Base-by-base conservation (phyloP, 2,329 filamentous ascomycete genomes). In the Alternaria sp. region DNA sequence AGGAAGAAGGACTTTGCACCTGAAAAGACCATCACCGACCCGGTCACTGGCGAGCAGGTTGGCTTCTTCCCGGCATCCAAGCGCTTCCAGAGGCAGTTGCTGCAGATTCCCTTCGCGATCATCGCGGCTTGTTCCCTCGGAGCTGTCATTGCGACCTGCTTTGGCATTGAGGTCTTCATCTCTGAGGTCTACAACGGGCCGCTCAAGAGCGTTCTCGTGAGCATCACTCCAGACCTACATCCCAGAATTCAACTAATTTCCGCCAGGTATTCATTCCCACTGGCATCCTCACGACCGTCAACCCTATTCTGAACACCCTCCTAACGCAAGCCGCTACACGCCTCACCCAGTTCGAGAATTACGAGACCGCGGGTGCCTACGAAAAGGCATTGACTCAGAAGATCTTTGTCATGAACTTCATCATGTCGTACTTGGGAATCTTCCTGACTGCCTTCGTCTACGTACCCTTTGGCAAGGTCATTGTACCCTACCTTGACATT, bases 321-420 rank as follows among this genome's bases (percentile, higher is more conserved):
- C 85, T 99, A 7, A 96, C 92, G 21, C 85, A 83, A 28, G 87
- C 96, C 67, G 96, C 95, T 5, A 90, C 90, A 15, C 87, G 83
- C 30, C 83, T 99, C 44, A 97, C 91, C 0, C 85, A 93, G 13
- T 89, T 89, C 69, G 96, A 99, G 76, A 99, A 99, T 76, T 97
- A 98, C 78, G 91, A 94, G 72, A 98, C 93, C 0, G 87, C 91
- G 61, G 93, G 94, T 68, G 90, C 90, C 13, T 91, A 97, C 73
- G 89, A 97, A 63, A 88, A 91, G 19, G 91, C 94, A 2, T 87
- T 97, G 76, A 93, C 96, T 0, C 90, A 92, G 62, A 99, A 99
- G 83, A 91, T 97, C 32, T 98, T 99, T 74, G 89, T 98, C 13
- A 88, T 98, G 74, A 97, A 97, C 83, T 97, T 97, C 81, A 95